Conservation (phyloP, 192 early-diverging fungal genomes). For the Coemansia sp. region DNA sequence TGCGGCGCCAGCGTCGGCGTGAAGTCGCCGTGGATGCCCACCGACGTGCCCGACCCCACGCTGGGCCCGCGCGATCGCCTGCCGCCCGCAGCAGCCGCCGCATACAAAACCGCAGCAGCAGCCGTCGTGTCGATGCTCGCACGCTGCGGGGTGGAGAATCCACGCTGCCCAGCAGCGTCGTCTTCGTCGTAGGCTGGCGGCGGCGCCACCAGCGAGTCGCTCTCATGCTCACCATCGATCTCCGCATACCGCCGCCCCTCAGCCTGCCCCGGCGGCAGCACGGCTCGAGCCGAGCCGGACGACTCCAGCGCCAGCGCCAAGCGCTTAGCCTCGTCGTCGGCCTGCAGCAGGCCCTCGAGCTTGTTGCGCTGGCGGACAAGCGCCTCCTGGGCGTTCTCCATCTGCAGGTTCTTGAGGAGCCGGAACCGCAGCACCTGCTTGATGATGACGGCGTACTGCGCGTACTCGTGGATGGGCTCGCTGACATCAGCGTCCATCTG, state of each 20-base stretch:
- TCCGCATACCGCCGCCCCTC: neutral
- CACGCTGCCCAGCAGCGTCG: conserved; percentile 23
- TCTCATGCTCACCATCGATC: neutral
- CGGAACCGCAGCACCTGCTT: conserved; percentile 85
- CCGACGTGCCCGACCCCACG: conserved; percentile 33
- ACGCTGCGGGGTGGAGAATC: conserved; percentile 33
- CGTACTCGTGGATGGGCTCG: conserved; percentile 86
- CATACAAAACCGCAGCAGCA: conserved; percentile 1
- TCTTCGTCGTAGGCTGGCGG: conserved; percentile 1
- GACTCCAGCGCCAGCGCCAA: conserved; percentile 65
- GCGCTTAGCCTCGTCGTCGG: conserved; percentile 72
- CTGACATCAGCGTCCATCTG: conserved; percentile 77
- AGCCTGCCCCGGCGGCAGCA: neutral
- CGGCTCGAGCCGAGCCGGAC: conserved; percentile 1
- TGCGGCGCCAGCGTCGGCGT: conserved; percentile 43
- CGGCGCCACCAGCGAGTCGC: neutral
- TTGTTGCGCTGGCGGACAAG: conserved; percentile 70
- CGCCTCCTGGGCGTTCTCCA: conserved; percentile 72
- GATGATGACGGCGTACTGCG: conserved; percentile 84
- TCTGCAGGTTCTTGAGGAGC: conserved; percentile 82
- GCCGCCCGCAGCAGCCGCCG: conserved; percentile 3
- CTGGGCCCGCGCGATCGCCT: conserved; percentile 44
- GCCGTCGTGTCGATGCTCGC: conserved; percentile 36
- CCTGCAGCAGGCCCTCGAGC: conserved; percentile 61
- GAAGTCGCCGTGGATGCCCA: conserved; percentile 31